A percentile compares a stretch with the other conserved stretches of the same genome.
Evolutionary conservation across 2,329 filamentous ascomycete genomes (phyloP).

Genomic region (Epichloe glyceriae): DNA sequence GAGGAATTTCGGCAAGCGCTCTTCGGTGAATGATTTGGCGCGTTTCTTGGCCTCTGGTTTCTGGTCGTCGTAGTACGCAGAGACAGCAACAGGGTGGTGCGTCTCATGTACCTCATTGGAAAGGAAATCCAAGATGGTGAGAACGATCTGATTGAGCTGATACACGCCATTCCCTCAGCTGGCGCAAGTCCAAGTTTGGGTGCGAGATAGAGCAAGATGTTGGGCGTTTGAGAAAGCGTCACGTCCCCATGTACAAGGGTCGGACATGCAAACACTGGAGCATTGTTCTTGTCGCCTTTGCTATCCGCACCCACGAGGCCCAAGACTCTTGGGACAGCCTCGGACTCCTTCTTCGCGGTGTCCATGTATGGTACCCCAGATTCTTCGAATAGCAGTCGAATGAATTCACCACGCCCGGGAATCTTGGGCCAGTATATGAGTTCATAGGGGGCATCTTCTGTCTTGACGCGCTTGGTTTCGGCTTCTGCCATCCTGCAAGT

Average conservation of each 20-base stretch:
- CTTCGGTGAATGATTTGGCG: constrained; percentile 43
- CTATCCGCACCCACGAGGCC: constrained; percentile 31
- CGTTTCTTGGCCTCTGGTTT: constrained; percentile 50
- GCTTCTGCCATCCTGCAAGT: constrained; percentile 11
- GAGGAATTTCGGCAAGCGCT: constrained; percentile 59
- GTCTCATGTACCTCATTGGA: constrained; percentile 62
- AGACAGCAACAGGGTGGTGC: constrained; percentile 54
- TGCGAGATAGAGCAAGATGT: constrained; percentile 60
- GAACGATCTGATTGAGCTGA: constrained; percentile 46
- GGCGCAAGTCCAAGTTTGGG: constrained; percentile 43
- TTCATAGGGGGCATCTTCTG: constrained; percentile 40
- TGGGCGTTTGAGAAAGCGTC: constrained; percentile 55
- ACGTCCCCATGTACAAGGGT: constrained; percentile 50
- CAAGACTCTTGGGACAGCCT: constrained; percentile 39
- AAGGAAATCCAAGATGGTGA: constrained; percentile 60
- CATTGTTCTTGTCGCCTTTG: constrained; percentile 41
- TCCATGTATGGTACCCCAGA: constrained; percentile 52
- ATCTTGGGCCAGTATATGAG: constrained; percentile 60
- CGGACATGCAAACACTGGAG: constrained; percentile 54
- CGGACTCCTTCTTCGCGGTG: constrained; percentile 23
- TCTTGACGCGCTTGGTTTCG: constrained; percentile 17
- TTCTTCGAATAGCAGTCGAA: constrained; percentile 62
- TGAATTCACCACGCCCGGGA: constrained; percentile 62
- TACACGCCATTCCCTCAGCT: constrained; percentile 31
- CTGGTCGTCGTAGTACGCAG: constrained; percentile 61